Evolutionary conservation across 2,329 filamentous ascomycete species (phyloP), one percentile per base, ranked within the genome.

Genomic region (Pseudocercospora macadamiae): DNA sequence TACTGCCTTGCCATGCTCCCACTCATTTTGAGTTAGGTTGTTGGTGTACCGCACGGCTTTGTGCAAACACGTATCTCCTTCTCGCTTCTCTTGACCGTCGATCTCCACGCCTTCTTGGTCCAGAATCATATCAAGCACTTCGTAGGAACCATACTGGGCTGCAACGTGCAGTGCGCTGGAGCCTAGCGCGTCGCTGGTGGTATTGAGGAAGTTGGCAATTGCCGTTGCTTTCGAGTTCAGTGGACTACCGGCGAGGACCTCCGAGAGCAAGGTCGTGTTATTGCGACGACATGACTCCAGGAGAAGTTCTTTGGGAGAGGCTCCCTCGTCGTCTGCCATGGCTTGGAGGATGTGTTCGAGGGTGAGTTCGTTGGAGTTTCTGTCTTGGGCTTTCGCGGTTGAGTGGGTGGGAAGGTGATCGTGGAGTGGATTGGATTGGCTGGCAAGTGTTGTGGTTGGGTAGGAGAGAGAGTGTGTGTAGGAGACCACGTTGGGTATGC

Each of bases 271-370:
- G 54, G 93, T 88, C 66, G 87, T 87, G 78, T 97, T 97, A 83
- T 97, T 93, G 71, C 92, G 86, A 62, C 93, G 91, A 79, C 90
- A 96, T 69, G 95, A 91, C 80, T 96, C 93, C 77, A 97, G 86
- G 68, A 97, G 85, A 71, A 90, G 85, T 80, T 97, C 93, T 75
- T 88, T 83, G 47, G 87, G 86, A 60, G 90, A 90, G 68, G 93
- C 93, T 74, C 93, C 95, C 89, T 96, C 67, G 61, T 71, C 69
- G 69, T 54, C 60, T 19, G 68, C 62, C 69, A 69, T 69, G 56
- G 49, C 63, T 60, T 54, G 18, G 16, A 45, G 42, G 57, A 26
- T 6, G n/a, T 12, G n/a, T 10, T 28, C 36, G 28, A 16, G 42
- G 32, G 48, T 39, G 51, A 25, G 37, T 42, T 21, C 16, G n/a